A percentile compares a stretch with the other conserved stretches of the same genome.
Evolutionary conservation across 768 basidiomycete genomes (phyloP).

Genomic region (Galerina marginata): DNA sequence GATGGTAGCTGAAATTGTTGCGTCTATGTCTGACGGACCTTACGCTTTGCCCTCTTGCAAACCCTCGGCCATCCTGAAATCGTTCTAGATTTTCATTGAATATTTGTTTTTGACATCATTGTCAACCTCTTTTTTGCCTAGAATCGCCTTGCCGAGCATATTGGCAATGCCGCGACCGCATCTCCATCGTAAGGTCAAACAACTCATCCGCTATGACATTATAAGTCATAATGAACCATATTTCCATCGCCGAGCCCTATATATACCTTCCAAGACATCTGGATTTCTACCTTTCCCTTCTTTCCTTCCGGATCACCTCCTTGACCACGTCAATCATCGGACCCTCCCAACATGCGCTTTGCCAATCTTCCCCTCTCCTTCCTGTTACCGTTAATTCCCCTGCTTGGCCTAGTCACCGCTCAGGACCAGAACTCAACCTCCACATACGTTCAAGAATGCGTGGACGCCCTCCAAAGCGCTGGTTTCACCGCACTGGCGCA

Average conservation of each 20-base stretch:
- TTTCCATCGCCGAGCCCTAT: conserved; percentile 3
- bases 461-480: conserved; percentile 40
- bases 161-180: neutral
- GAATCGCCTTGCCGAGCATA: no score
- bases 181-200: conserved; percentile 10
- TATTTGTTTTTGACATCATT: no score
- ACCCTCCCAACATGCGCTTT: conserved; percentile 8
- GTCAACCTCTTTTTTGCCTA: no score
- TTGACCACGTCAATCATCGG: neutral
- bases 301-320: neutral
- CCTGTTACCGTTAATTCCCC: conserved; percentile 18
- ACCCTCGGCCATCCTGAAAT: no score
- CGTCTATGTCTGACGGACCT: no score
- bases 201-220: conserved; percentile 5
- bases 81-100: no score
- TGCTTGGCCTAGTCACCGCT: conserved; percentile 19
- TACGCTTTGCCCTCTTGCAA: no score
- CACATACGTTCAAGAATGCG: conserved; percentile 33
- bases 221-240: conserved; percentile 5
- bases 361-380: conserved; percentile 11
- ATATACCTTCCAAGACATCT: conserved; percentile 1
- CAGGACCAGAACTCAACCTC: conserved; percentile 21
- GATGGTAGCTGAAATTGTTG: no score
- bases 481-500: conserved; percentile 50
- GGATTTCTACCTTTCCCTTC: neutral